A percentile compares a stretch with the other conserved stretches of the same genome.
These are phyloP conservation scores for Juglanconis sp. DNA, from an alignment of 2,329 filamentous ascomycete species.

Conservation along the genomic window DNA sequence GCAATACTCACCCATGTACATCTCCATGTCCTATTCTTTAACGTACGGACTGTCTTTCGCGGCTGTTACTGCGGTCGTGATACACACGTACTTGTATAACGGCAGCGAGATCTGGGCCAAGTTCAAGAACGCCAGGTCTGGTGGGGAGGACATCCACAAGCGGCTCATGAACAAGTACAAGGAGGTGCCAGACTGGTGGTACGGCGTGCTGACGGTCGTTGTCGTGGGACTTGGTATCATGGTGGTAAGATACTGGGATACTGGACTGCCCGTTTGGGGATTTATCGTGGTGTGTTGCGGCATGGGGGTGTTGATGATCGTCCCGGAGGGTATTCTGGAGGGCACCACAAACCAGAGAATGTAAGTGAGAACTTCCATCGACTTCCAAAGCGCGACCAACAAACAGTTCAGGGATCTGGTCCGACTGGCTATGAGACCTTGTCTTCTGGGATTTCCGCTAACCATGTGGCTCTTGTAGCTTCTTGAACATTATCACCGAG, in stretches of 20 bases:
- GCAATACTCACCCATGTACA: slow-evolving; percentile 34
- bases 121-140: slow-evolving; percentile 26
- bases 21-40: slow-evolving; percentile 33
- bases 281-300: slow-evolving; percentile 27
- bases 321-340: slow-evolving; percentile 24
- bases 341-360: slow-evolving; percentile 28
- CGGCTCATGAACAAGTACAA: slow-evolving; percentile 34
- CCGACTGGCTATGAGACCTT: too few species aligned
- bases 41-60: slow-evolving; percentile 35
- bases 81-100: slow-evolving; percentile 33
- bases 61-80: slow-evolving; percentile 30
- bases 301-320: slow-evolving; percentile 24
- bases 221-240: slow-evolving; percentile 32
- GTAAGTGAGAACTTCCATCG: slow-evolving; percentile 1
- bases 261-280: slow-evolving; percentile 28
- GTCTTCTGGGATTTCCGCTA: not conserved
- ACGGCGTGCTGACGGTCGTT: slow-evolving; percentile 29
- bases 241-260: slow-evolving; percentile 24
- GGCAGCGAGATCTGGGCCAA: slow-evolving; percentile 32
- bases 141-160: slow-evolving; percentile 35
- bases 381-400: too few species aligned
- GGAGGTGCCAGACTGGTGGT: slow-evolving; percentile 40
- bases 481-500: slow-evolving; percentile 31
- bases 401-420: too few species aligned
- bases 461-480: slow-evolving; percentile 10